These are phyloP conservation scores for Chamaenerion angustifolium DNA, from an alignment of 345 rosid species.

Conservation along the genomic window DNA sequence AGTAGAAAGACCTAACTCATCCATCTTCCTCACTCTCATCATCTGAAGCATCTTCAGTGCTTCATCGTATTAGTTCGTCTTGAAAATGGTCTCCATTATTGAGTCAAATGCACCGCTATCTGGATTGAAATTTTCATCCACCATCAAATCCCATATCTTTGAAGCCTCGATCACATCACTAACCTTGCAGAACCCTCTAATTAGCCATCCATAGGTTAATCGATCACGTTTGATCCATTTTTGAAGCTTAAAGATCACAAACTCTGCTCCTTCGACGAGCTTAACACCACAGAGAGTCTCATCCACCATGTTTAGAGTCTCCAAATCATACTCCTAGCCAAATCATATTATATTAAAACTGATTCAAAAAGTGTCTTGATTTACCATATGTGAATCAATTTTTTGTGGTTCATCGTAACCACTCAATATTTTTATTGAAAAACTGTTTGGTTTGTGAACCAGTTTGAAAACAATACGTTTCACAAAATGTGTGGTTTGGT, in stretches of 20 bases:
- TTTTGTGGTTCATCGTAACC: too few species aligned
- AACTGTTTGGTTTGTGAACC: too few species aligned
- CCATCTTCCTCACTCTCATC: slow-evolving; percentile 30
- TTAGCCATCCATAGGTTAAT: slow-evolving; percentile 48
- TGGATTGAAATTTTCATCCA: slow-evolving; percentile 52
- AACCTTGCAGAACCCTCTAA: slow-evolving; percentile 47
- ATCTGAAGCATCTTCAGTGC: slow-evolving; percentile 54
- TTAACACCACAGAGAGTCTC: slow-evolving; percentile 37
- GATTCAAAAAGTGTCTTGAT: too few species aligned
- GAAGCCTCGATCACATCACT: slow-evolving; percentile 67
- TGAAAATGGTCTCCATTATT: slow-evolving; percentile 53
- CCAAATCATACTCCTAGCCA: slow-evolving; percentile 37
- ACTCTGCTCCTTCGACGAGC: slow-evolving; percentile 58
- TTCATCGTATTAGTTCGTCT: slow-evolving; percentile 42
- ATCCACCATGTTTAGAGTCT: slow-evolving; percentile 38
- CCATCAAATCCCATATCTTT: slow-evolving; percentile 66
- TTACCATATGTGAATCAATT: too few species aligned
- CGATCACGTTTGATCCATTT: slow-evolving; percentile 37
- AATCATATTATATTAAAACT: too few species aligned
- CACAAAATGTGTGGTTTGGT: too few species aligned
- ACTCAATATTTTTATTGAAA: too few species aligned
- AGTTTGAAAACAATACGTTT: too few species aligned
- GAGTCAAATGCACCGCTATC: slow-evolving; percentile 39
- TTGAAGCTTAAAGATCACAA: slow-evolving; percentile 38
- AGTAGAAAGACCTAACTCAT: slow-evolving; percentile 43